Conservation (phyloP, 1,284 basidiomycete genomes). For the Rhodotorula sp. region DNA sequence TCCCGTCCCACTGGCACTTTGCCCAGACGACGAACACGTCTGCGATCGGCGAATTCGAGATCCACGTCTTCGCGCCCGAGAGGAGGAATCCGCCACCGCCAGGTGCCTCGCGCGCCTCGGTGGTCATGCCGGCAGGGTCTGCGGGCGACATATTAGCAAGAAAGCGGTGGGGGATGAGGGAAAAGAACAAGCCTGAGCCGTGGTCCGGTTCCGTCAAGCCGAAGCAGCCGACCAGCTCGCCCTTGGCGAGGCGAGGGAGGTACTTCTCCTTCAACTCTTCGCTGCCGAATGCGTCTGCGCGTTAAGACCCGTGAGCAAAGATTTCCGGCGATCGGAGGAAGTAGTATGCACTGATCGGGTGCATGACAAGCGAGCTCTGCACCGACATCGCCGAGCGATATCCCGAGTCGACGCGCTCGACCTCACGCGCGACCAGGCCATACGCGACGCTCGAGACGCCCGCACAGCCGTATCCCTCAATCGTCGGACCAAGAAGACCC, state of each 20-base stretch:
- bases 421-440: slow-evolving; percentile 88
- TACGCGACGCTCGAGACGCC: slow-evolving; percentile 69
- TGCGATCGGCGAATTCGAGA: slow-evolving; percentile 64
- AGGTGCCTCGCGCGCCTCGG: slow-evolving; percentile 75
- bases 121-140: slow-evolving; percentile 75
- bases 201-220: slow-evolving; percentile 96
- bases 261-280: slow-evolving; percentile 90
- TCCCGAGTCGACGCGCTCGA: slow-evolving; percentile 93
- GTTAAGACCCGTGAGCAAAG: too few species aligned
- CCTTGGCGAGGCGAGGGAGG: slow-evolving; percentile 80
- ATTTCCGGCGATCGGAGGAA: too few species aligned
- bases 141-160: background rate
- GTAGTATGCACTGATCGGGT: slow-evolving; percentile 67
- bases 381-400: slow-evolving; percentile 96
- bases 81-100: slow-evolving; percentile 75
- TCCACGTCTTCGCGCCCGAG: slow-evolving; percentile 95
- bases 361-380: slow-evolving; percentile 97
- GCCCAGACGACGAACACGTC: slow-evolving; percentile 91
- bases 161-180: fast-evolving
- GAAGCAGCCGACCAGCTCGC: slow-evolving; percentile 89
- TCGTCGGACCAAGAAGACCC: slow-evolving; percentile 87
- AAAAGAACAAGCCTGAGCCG: slow-evolving; percentile 55
- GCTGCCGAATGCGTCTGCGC: slow-evolving; percentile 74
- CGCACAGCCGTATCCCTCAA: slow-evolving; percentile 90
- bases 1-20: slow-evolving; percentile 88